Base-by-base conservation (phyloP, 2,329 filamentous ascomycete species). In the Alternaria alternata region DNA sequence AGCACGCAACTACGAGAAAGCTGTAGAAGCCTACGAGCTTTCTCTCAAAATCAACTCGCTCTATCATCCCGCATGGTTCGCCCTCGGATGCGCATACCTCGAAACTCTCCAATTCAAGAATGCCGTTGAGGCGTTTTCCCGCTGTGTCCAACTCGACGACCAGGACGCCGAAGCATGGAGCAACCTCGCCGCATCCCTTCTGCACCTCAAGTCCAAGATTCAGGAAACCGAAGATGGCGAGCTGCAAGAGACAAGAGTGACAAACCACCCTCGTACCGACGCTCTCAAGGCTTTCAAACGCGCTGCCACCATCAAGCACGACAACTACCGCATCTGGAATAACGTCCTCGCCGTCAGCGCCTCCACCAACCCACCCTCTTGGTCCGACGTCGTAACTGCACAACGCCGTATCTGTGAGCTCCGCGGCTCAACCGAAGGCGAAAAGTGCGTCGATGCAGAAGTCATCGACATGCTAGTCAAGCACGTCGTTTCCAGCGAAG, bases 241-340 rank as follows among this genome's bases (percentile, higher is more conserved):
- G 18, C 61, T 68, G 1, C 46, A 56, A 7, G 86, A 89, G 63
- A 61, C 18, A 43, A 49, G 32, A 32, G 62, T 75, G 1, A 75
- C 74, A 7, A 69, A 62, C 14, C 75, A 78, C 32, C 87, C 88
- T 0, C 85, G 93, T 2, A 82, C 85, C 0, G 92, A 96, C 74
- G 89, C 95, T 0, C 86, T 99, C 1, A 83, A 87, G 6, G 94
- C 95, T 0, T 92, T 96, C 78, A 95, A 96, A 75, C 90, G 91
- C 64, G 95, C 94, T 9, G 93, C 94, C 0, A 86, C 87, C 5
- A 86, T 97, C 24, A 93, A 96, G 51, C 87, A 92, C 77, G 89
- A 93, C 69, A 94, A 94, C 80, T 92, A 91, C 86, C 89, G 92
- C 68, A 97, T 99, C 77, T 98, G 94, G 94, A 92, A 96, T 75